Conservation (phyloP, 805 yeast genomes). For the Yarrowia bubula region DNA sequence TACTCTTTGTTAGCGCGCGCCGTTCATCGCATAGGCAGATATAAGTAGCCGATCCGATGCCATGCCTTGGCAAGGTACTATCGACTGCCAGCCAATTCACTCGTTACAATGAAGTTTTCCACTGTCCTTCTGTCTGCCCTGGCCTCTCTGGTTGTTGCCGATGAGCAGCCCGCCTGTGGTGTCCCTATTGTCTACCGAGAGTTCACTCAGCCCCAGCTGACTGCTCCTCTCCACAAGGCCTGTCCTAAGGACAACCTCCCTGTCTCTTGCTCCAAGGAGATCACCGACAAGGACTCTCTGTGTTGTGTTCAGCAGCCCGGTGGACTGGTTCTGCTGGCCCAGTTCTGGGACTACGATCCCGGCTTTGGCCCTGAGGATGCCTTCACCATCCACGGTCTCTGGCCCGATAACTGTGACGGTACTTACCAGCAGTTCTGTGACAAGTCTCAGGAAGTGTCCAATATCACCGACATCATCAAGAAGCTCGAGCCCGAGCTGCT, state of each 20-base stretch:
- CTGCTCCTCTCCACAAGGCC: constrained; percentile 33
- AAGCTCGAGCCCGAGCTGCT: constrained; percentile 49
- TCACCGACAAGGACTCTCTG: constrained; percentile 42
- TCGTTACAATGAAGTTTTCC: constrained; percentile 4
- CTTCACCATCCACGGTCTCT: constrained; percentile 80
- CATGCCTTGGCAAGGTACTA: neutral
- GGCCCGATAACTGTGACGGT: constrained; percentile 90
- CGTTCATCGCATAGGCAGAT: neutral
- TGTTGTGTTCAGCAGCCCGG: constrained; percentile 90
- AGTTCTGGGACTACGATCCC: constrained; percentile 88
- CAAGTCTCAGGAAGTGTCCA: constrained; percentile 51
- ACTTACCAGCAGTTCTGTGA: constrained; percentile 78
- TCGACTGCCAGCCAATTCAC: neutral
- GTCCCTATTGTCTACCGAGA: constrained; percentile 11
- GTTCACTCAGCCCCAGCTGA: constrained; percentile 7
- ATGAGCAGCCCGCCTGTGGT: constrained; percentile 1
- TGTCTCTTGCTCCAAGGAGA: constrained; percentile 36
- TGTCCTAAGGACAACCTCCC: constrained; percentile 39
- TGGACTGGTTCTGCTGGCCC: constrained; percentile 79
- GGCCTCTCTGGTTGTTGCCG: constrained; percentile 1
- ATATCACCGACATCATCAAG: constrained; percentile 48
- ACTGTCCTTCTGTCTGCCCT: neutral
- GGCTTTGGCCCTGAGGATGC: constrained; percentile 66
- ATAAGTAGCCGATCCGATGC: neutral
- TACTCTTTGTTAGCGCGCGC: neutral